Percentiles rank a stretch among this genome's conserved stretches.
Evolutionary conservation across 345 rosid species (phyloP).

Genomic region (Aurinia saxatilis): DNA sequence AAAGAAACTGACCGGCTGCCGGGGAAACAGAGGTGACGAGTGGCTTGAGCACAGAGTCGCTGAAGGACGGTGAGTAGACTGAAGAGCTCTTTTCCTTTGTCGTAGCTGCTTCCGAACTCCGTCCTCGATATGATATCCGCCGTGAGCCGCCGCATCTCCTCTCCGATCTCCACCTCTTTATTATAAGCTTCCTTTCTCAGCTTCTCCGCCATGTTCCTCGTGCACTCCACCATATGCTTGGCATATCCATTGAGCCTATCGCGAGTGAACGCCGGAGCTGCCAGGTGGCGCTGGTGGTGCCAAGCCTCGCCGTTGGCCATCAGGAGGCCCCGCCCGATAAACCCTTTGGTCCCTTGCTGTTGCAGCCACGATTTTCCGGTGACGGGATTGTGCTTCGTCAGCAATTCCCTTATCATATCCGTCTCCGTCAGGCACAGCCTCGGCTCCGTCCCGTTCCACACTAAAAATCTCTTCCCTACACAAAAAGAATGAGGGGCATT

Average conservation of each 20-base stretch:
- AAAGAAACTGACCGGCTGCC: constrained; percentile 80
- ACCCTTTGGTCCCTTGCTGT: constrained; percentile 81
- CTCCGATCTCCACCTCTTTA: constrained; percentile 79
- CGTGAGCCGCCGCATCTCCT: constrained; percentile 59
- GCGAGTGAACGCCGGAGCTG: constrained; percentile 55
- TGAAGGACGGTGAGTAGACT: constrained; percentile 55
- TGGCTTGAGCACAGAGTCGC: constrained; percentile 66
- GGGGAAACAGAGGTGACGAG: constrained; percentile 76
- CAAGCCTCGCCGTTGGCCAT: constrained; percentile 71
- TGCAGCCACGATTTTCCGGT: constrained; percentile 94
- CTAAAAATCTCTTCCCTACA: constrained; percentile 83
- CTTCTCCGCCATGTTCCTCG: constrained; percentile 47
- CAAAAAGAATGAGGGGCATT: constrained; percentile 7
- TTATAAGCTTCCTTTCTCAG: constrained; percentile 34
- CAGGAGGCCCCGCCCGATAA: constrained; percentile 71
- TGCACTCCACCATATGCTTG: constrained; percentile 81
- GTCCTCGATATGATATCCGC: constrained; percentile 89
- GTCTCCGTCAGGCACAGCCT: constrained; percentile 75
- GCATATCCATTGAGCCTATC: constrained; percentile 74
- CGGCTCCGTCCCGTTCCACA: constrained; percentile 89
- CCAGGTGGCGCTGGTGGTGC: constrained; percentile 51
- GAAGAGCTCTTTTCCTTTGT: constrained; percentile 80
- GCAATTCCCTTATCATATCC: constrained; percentile 64
- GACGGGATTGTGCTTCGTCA: constrained; percentile 56
- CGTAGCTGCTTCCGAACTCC: constrained; percentile 66